Conservation (phyloP, 2,329 filamentous ascomycete genomes). For the Trichoderma endophyticum region DNA sequence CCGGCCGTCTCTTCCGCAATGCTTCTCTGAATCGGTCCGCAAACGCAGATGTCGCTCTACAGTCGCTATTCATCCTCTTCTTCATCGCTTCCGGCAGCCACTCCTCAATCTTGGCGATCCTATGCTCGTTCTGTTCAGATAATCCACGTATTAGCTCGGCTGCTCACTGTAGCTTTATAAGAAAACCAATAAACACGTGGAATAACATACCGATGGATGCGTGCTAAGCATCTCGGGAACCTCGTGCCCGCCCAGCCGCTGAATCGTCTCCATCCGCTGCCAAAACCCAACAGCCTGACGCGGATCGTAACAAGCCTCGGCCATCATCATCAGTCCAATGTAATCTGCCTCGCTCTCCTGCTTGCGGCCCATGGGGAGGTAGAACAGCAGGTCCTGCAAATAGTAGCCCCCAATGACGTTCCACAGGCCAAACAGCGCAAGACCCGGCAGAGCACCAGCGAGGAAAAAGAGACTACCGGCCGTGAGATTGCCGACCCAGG, state of each 20-base stretch:
- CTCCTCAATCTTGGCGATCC: constrained; percentile 62
- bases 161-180: not conserved
- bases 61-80: constrained; percentile 53
- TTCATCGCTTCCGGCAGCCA: constrained; percentile 59
- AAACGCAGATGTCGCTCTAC: constrained; percentile 49
- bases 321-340: constrained; percentile 80
- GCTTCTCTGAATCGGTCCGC: constrained; percentile 52
- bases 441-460: constrained; percentile 41
- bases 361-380: constrained; percentile 63
- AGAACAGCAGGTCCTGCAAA: constrained; percentile 62
- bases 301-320: constrained; percentile 73
- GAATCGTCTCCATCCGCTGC: constrained; percentile 59
- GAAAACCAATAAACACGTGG: not conserved
- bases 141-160: not conserved
- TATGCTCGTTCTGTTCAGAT: constrained; percentile 50
- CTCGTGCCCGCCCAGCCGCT: constrained; percentile 40
- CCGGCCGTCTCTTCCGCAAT: constrained; percentile 34
- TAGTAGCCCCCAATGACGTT: constrained; percentile 43
- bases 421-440: constrained; percentile 38
- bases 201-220: constrained; percentile 62
- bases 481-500: constrained; percentile 51
- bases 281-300: constrained; percentile 63
- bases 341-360: constrained; percentile 79
- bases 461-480: constrained; percentile 50
- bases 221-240: constrained; percentile 72